Percentiles rank a stretch among this genome's conserved stretches.
Evolutionary conservation across 2,329 filamentous ascomycete genomes (phyloP).

Genomic region (Gaeumannomyces sp.): DNA sequence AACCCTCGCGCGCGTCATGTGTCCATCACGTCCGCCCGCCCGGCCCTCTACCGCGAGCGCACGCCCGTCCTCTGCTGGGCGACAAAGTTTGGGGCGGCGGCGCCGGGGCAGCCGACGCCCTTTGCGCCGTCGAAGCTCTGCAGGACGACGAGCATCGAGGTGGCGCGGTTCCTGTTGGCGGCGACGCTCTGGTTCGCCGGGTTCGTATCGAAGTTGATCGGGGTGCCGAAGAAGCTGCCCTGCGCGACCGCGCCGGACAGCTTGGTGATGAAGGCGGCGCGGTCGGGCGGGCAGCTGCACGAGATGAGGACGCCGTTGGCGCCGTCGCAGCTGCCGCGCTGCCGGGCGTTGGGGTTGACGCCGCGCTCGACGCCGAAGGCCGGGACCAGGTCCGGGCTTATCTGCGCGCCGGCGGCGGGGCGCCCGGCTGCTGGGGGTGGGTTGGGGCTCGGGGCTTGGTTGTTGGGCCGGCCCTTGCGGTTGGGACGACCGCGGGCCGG

Average conservation of each 20-base stretch:
- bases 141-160: constrained; percentile 13
- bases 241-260: constrained; percentile 12
- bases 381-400: constrained; percentile 8
- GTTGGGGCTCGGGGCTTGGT: no score
- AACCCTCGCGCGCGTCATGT: no score
- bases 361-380: constrained; percentile 9
- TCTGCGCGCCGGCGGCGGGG: not conserved
- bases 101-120: constrained; percentile 16
- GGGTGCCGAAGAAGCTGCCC: constrained; percentile 13
- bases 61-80: constrained; percentile 14
- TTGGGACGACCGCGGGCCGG: no score
- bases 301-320: constrained; percentile 13
- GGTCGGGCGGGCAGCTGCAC: constrained; percentile 17
- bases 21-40: not conserved
- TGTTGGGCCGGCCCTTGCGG: no score
- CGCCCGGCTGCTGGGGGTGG: not conserved
- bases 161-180: constrained; percentile 14
- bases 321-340: constrained; percentile 14
- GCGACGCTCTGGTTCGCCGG: constrained; percentile 12
- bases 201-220: constrained; percentile 14
- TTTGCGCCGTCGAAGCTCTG: constrained; percentile 15
- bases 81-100: constrained; percentile 16
- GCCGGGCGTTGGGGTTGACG: constrained; percentile 6
- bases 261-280: constrained; percentile 12
- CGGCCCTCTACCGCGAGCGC: not conserved